These are phyloP conservation scores for Hypoxylon cercidicola DNA, from an alignment of 495 filamentous ascomycete species.

Conservation along the genomic window DNA sequence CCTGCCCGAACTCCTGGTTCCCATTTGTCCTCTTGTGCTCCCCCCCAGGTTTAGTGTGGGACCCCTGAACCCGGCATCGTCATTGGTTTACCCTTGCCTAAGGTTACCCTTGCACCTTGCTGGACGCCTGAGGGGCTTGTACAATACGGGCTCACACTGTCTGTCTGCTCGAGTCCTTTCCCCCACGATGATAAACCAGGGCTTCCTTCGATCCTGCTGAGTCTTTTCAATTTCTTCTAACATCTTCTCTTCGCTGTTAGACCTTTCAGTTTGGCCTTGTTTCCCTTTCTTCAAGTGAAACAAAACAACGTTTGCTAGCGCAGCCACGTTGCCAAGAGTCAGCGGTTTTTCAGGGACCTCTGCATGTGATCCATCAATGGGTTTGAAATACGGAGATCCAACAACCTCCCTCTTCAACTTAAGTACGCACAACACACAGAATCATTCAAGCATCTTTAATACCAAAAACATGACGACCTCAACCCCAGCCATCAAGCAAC, in stretches of 20 bases:
- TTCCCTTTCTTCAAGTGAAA: slow-evolving; percentile 18
- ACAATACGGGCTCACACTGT: slow-evolving; percentile 7
- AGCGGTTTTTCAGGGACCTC: slow-evolving; percentile 17
- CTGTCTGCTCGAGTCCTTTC: neutral
- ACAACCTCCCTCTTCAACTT: slow-evolving; percentile 6
- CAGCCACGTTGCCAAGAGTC: slow-evolving; percentile 24
- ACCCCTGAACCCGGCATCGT: neutral
- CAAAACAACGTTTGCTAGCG: slow-evolving; percentile 33
- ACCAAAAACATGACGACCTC: slow-evolving; percentile 43
- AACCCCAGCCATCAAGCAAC: slow-evolving; percentile 64
- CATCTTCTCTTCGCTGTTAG: slow-evolving; percentile 2
- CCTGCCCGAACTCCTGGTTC: slow-evolving; percentile 33
- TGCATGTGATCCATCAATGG: slow-evolving; percentile 37
- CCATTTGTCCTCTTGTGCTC: slow-evolving; percentile 43
- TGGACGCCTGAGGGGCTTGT: slow-evolving; percentile 22
- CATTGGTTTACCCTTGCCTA: too few relatives aligned
- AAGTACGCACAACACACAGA: slow-evolving; percentile 15
- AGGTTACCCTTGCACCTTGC: neutral
- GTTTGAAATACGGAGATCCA: slow-evolving; percentile 26
- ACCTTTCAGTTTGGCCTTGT: neutral
- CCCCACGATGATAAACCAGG: slow-evolving; percentile 12
- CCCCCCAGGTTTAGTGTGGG: slow-evolving; percentile 36
- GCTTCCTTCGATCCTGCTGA: slow-evolving; percentile 10
- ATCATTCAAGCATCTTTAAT: slow-evolving; percentile 6
- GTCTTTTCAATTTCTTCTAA: neutral